Evolutionary conservation across 1,284 basidiomycete species (phyloP), one percentile per base, ranked within the genome.

Genomic region (Meripilus lineatus): DNA sequence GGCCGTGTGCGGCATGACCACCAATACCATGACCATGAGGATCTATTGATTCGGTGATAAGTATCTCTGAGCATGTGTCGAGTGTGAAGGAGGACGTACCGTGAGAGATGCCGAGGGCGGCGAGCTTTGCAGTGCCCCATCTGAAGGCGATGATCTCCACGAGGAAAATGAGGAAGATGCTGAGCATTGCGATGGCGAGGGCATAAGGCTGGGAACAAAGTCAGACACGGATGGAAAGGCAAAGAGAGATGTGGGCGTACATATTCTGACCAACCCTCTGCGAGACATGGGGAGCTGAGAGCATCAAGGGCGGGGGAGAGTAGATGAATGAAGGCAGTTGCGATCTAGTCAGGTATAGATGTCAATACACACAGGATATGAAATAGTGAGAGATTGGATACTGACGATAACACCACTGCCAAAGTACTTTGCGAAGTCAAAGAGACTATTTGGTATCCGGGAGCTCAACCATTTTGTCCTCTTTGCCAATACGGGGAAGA

Each of bases 351-450:
- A 1, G 26, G 20, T 8, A 36, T 10, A 21, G 33, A n/a, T 17
- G 17, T 20, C 14, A 22, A 20, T 26, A 28, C 35, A 42, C 44
- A 40, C 24, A 32, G 10, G 17, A 62, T 49, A 58, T 26, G 35
- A 32, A 10, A 51, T 42, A 40, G 53, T 40, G 32, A 23, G 5
- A 25, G 38, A 20, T 33, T 36, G 14, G 41, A 35, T 13, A 70
- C 79, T 52, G 50, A 87, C 85, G 59, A 94, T 93, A 48, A 95
- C 89, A 23, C 91, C 92, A 6, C 90, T 93, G 38, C 95, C 95
- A 66, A 97, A 97, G 68, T 89, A 98, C 66, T 95, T 96, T 23
- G 89, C 87, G 59, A 95, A 93, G 37, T 93, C 84, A 53, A 89
- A 93, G 2, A 84, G 66, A 10, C 61, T 49, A 39, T 70, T 73